Conservation (phyloP, 2,329 filamentous ascomycete genomes). For the Pyrenochaeta sp. region DNA sequence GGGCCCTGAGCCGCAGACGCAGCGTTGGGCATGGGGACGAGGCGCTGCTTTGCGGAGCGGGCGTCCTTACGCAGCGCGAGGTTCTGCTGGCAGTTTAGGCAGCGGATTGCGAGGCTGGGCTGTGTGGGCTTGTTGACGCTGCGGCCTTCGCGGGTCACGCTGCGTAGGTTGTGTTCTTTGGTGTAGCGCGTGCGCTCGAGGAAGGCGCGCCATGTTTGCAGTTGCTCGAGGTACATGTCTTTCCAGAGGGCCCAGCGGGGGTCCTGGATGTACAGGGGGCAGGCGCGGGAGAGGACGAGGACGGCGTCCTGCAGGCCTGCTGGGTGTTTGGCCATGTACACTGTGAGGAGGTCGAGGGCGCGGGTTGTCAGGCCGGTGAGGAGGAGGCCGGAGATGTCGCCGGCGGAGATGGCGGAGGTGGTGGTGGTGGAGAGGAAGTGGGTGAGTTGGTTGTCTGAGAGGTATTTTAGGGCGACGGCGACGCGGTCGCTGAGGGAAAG, state of each 20-base stretch:
- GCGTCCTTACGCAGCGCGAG: conserved; percentile 54
- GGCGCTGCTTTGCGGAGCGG: conserved; percentile 23
- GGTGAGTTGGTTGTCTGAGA: conserved; percentile 61
- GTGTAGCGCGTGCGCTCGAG: conserved; percentile 79
- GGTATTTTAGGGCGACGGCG: conserved; percentile 76
- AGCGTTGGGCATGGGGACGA: conserved; percentile 26
- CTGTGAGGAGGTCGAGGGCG: conserved; percentile 76
- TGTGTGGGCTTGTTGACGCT: conserved; percentile 68
- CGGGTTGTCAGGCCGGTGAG: conserved; percentile 78
- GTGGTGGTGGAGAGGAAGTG: conserved; percentile 62
- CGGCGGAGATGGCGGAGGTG: conserved; percentile 65
- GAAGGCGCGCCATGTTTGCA: conserved; percentile 75
- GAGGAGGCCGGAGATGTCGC: conserved; percentile 79
- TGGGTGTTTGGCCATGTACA: conserved; percentile 76
- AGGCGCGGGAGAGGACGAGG: conserved; percentile 75
- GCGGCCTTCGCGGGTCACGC: conserved; percentile 67
- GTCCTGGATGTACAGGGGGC: conserved; percentile 79
- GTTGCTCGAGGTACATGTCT: conserved; percentile 73
- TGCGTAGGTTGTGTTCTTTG: conserved; percentile 75
- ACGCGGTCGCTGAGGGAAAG: conserved; percentile 78
- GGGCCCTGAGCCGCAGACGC: conserved; percentile 11
- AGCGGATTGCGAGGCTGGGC: conserved; percentile 76
- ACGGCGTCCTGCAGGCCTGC: conserved; percentile 78
- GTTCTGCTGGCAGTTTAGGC: conserved; percentile 73
- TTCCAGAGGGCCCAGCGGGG: conserved; percentile 78